Percentiles rank a stretch among this genome's conserved stretches.
Evolutionary conservation across 805 yeast genomes (phyloP).

Genomic region (Cyberlindnera euphorbiae): DNA sequence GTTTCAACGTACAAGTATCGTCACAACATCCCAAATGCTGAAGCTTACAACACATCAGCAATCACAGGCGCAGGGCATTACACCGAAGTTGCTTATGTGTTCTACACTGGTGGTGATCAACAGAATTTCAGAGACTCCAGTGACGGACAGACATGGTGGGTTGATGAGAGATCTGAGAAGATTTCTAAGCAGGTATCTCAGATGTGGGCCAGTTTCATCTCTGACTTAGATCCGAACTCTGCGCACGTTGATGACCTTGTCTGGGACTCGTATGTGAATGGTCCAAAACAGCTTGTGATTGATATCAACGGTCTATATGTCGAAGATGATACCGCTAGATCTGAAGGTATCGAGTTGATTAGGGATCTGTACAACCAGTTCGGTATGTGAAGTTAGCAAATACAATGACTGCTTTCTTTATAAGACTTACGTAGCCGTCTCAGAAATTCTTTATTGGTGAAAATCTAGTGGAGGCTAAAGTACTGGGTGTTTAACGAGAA

Average conservation of each 20-base stretch:
- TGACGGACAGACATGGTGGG: slow-evolving; percentile 12
- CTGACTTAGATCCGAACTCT: slow-evolving; percentile 10
- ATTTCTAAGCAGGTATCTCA: slow-evolving; percentile 8
- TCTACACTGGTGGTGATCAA: slow-evolving; percentile 8
- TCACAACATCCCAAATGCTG: slow-evolving; percentile 9
- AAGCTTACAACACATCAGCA: slow-evolving; percentile 5
- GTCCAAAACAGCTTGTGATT: slow-evolving; percentile 7
- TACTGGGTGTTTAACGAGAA: too few species aligned
- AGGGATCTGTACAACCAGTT: slow-evolving; percentile 5
- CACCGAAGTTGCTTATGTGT: slow-evolving; percentile 9
- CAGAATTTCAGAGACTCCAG: slow-evolving; percentile 4
- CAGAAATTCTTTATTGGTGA: too few species aligned
- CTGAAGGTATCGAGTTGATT: slow-evolving; percentile 4
- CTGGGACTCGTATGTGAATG: slow-evolving; percentile 5
- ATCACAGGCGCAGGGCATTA: slow-evolving; percentile 7
- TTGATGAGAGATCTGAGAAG: slow-evolving; percentile 5
- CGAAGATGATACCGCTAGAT: slow-evolving; percentile 9
- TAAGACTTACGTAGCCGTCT: too few species aligned
- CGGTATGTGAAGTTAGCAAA: slow-evolving; percentile 1
- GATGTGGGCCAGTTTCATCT: slow-evolving; percentile 11
- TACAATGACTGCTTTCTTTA: background rate
- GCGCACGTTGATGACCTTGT: slow-evolving; percentile 5
- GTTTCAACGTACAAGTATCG: slow-evolving; percentile 11
- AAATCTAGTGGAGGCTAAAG: too few species aligned
- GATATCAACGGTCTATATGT: slow-evolving; percentile 9